These are phyloP conservation scores for Penium margaritaceum DNA, from an alignment of 139 green algal species.

Conservation along the genomic window DNA sequence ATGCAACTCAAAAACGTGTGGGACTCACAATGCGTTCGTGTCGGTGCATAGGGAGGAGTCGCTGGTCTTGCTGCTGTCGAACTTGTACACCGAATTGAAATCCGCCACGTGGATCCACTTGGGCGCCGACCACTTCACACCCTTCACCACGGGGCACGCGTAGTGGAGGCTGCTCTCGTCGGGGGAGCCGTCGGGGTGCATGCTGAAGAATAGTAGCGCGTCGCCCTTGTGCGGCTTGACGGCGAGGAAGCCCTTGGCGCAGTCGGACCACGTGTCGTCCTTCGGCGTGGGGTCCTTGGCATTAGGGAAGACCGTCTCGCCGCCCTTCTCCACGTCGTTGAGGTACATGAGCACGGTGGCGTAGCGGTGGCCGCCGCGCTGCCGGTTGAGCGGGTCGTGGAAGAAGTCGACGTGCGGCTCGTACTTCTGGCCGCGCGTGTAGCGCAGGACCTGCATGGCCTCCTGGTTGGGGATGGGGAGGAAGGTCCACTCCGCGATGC, in stretches of 20 bases:
- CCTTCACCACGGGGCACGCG: slow-evolving; percentile 64
- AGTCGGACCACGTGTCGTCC: slow-evolving; percentile 17
- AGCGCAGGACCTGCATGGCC: slow-evolving; percentile 73
- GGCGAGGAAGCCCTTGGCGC: slow-evolving; percentile 5
- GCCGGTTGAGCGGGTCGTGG: slow-evolving; percentile 63
- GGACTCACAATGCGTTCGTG: slow-evolving; percentile 17
- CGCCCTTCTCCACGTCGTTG: slow-evolving; percentile 44
- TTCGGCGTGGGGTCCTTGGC: slow-evolving; percentile 20
- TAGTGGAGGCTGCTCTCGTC: slow-evolving; percentile 51
- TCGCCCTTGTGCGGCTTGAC: slow-evolving; percentile 52
- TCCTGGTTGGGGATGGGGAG: slow-evolving; percentile 60
- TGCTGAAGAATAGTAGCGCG: slow-evolving; percentile 48
- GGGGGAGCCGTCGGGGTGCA: slow-evolving; percentile 24
- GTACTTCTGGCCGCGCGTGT: slow-evolving; percentile 75
- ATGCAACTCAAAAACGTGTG: not conserved
- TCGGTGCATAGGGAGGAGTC: slow-evolving; percentile 39
- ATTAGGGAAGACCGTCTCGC: slow-evolving; percentile 49
- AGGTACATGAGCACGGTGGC: slow-evolving; percentile 79
- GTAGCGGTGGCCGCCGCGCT: slow-evolving; percentile 67
- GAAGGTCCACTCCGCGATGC: slow-evolving; percentile 57
- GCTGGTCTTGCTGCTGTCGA: not conserved
- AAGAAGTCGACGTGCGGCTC: slow-evolving; percentile 80
- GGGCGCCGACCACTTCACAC: slow-evolving; percentile 73
- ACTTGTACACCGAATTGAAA: not conserved
- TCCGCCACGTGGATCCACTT: slow-evolving; percentile 72